Conservation (phyloP, 441 rosid species). For the Brassica balearica region DNA sequence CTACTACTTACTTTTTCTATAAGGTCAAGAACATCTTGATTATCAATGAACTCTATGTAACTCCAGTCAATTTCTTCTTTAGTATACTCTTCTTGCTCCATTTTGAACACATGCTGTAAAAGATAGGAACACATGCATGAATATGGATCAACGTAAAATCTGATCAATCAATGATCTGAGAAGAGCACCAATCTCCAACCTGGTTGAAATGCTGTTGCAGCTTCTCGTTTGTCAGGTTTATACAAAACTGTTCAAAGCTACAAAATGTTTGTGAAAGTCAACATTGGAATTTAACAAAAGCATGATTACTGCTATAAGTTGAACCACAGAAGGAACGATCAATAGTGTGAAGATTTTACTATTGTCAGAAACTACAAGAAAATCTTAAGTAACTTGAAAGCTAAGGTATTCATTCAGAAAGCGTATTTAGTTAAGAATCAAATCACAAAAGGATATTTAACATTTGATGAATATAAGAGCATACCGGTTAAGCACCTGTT, state of each 20-base stretch:
- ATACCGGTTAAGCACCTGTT: slow-evolving; percentile 99
- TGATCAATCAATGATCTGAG: slow-evolving; percentile 5
- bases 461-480: slow-evolving; percentile 66
- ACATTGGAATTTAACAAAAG: slow-evolving; percentile 19
- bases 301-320: slow-evolving; percentile 12
- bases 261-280: slow-evolving; percentile 33
- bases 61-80: slow-evolving; percentile 85
- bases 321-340: slow-evolving; percentile 17
- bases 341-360: slow-evolving; percentile 6
- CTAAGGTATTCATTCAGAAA: slow-evolving; percentile 9
- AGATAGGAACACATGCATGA: slow-evolving; percentile 25
- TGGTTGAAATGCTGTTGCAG: slow-evolving; percentile 89
- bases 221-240: slow-evolving; percentile 84
- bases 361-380: slow-evolving; percentile 1
- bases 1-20: slow-evolving; percentile 58
- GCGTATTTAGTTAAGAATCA: slow-evolving; percentile 12
- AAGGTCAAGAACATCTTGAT: slow-evolving; percentile 78
- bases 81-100: slow-evolving; percentile 88
- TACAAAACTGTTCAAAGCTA: slow-evolving; percentile 90
- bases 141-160: slow-evolving; percentile 18
- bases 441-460: slow-evolving; percentile 16
- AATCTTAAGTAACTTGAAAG: slow-evolving; percentile 18
- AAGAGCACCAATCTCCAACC: slow-evolving; percentile 50
- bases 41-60: slow-evolving; percentile 77
- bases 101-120: slow-evolving; percentile 78